phyloP scores from a whole-genome alignment of 2,329 filamentous ascomycete species.

The Lecanicillium sp. region DNA sequence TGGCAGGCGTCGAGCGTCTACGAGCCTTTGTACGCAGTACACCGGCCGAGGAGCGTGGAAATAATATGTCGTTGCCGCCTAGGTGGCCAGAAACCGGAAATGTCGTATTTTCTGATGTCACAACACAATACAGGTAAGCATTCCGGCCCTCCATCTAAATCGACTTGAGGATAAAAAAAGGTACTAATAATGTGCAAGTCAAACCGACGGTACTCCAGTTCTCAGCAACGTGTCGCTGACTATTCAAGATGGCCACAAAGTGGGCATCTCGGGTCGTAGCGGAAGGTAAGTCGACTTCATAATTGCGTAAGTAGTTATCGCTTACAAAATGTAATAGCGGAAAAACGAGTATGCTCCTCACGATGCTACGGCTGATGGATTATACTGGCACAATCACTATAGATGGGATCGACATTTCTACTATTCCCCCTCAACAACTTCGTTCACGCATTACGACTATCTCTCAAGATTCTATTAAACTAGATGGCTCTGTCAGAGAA shows the following conservation, averaged over 20 bases:
- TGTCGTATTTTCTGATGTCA: background rate
- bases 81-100: background rate
- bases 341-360: conserved; percentile 4
- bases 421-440: conserved; percentile 28
- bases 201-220: background rate
- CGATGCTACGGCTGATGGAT: conserved; percentile 1
- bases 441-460: conserved; percentile 32
- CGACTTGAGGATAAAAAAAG: no score
- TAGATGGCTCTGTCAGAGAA: conserved; percentile 32
- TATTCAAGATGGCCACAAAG: conserved; percentile 3
- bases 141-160: no score
- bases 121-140: conserved; percentile 2
- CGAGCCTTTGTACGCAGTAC: background rate
- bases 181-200: no score
- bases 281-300: background rate
- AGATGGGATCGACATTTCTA: conserved; percentile 30
- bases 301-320: background rate
- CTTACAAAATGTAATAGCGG: background rate
- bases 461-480: conserved; percentile 36
- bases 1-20: background rate
- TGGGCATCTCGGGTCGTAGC: conserved; percentile 2
- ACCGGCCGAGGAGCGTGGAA: background rate
- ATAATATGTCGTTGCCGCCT: background rate
- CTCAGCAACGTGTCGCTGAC: background rate
- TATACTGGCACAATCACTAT: conserved; percentile 24